Conservation (phyloP, 495 filamentous ascomycete species). For the Tuber umbilicatum region DNA sequence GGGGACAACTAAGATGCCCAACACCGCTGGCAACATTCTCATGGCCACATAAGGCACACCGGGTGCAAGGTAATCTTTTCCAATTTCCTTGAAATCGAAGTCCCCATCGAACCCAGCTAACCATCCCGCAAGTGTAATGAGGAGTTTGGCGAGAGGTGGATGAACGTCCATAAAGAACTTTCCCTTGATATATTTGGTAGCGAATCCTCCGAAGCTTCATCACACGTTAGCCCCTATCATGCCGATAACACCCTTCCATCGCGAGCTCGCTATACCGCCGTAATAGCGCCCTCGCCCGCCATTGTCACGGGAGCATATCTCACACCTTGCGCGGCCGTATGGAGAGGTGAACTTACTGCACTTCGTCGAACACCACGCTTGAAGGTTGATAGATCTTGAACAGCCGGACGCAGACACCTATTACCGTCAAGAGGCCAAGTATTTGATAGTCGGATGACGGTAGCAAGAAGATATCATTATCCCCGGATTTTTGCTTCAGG, state of each 20-base stretch:
- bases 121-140: slow-evolving; percentile 92
- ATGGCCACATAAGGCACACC: slow-evolving; percentile 96
- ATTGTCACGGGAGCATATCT: not conserved
- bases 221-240: slow-evolving; percentile 18
- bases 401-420: slow-evolving; percentile 73
- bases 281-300: not conserved
- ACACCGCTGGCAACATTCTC: slow-evolving; percentile 83
- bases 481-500: slow-evolving; percentile 45
- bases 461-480: slow-evolving; percentile 68
- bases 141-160: slow-evolving; percentile 90
- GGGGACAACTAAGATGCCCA: slow-evolving; percentile 78
- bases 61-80: slow-evolving; percentile 93
- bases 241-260: not conserved
- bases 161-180: slow-evolving; percentile 99
- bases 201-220: slow-evolving; percentile 88
- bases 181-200: slow-evolving; percentile 97
- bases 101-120: slow-evolving; percentile 88
- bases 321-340: not conserved
- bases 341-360: slow-evolving; percentile 63
- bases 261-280: slow-evolving; percentile 10
- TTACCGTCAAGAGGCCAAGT: slow-evolving; percentile 61
- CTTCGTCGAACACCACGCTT: slow-evolving; percentile 97
- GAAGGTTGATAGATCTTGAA: slow-evolving; percentile 94
- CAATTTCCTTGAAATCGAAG: slow-evolving; percentile 99
- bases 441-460: slow-evolving; percentile 74